Base-by-base conservation (phyloP, 225 moss, liverwort and hornwort species). In the Physcomitrium patens region DNA sequence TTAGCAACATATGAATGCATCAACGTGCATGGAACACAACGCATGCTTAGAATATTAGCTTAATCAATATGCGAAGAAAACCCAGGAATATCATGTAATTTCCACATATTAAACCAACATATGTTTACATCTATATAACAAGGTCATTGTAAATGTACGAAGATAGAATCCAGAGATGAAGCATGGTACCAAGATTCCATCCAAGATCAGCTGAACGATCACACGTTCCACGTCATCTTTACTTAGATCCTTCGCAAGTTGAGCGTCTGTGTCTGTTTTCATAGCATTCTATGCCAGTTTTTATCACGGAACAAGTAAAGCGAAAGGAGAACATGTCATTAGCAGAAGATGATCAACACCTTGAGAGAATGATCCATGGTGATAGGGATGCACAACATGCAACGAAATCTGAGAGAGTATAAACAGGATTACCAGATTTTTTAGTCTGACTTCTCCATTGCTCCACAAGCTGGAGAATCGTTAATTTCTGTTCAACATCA, bases 221-320 rank as follows among this genome's bases (percentile, higher is more conserved):
- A 97, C 83, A 57, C 94, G 92, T 75, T 97, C 97, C 81, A 93
- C 93, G 67, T 97, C 94, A 54, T 94, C 97, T 94, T 97, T 97
- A 80, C 82, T 93, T 23, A 97, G 82, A 63, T 87, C 90, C 79
- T 97, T 96, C 23, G 90, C 86, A 19, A 87, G 81, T 64, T 86
- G 77, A 52, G 87, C 76, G 68, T 85, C 88, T 44, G 49, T 81
- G 77, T 81, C 88, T 88, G 77, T 23, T 44, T 45, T 19, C 43
- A 82, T 52, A 69, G 52, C 65, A 82, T 53, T 41, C 24, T 61
- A 68, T 54, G 51, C 43, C 18, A 83, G 42, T 59, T 70, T 56
- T 68, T 63, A 66, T 19, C 12, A 0, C 10, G 71, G 44, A 62
- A 49, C 56, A 81, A 26, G 46, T 45, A 52, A 4, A 12, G n/a